A percentile compares a stretch with the other conserved stretches of the same genome.
These are phyloP conservation scores for Singerocomus inundabilis DNA, from an alignment of 1,284 basidiomycete genomes.

Conservation along the genomic window DNA sequence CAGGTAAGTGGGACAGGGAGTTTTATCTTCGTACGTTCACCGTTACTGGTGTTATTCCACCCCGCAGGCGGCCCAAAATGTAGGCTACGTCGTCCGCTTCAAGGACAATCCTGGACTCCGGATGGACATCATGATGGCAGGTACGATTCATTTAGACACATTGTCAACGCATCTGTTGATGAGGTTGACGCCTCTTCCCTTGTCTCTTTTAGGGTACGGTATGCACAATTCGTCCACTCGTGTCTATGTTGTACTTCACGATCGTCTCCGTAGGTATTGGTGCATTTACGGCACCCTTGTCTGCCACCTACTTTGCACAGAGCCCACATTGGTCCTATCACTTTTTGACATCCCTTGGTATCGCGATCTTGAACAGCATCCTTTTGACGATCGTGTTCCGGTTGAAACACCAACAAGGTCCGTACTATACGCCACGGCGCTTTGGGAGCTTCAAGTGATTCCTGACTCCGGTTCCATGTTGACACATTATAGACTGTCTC, in stretches of 20 bases:
- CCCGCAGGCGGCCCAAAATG: slow-evolving; percentile 20
- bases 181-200: too few relatives aligned
- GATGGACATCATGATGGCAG: slow-evolving; percentile 21
- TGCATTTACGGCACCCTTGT: slow-evolving; percentile 54
- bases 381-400: slow-evolving; percentile 49
- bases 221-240: background rate
- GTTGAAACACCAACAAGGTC: slow-evolving; percentile 52
- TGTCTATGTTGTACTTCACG: background rate
- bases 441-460: too few relatives aligned
- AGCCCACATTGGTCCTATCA: slow-evolving; percentile 56
- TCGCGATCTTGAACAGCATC: slow-evolving; percentile 47
- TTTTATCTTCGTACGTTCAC: background rate
- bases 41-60: background rate
- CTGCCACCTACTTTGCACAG: slow-evolving; percentile 57
- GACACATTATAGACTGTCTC: slow-evolving; percentile 18
- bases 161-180: too few relatives aligned
- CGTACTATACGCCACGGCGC: background rate
- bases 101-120: slow-evolving; percentile 19
- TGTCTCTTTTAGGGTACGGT: slow-evolving; percentile 17
- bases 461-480: too few relatives aligned
- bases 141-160: slow-evolving; percentile 2
- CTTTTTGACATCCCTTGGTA: slow-evolving; percentile 55
- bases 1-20: slow-evolving; percentile 8
- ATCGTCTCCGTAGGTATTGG: slow-evolving; percentile 44
- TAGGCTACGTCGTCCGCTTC: slow-evolving; percentile 22